Evolutionary conservation across 805 yeast species (phyloP).

Genomic region (Cyberlindnera samutprakarnensis): DNA sequence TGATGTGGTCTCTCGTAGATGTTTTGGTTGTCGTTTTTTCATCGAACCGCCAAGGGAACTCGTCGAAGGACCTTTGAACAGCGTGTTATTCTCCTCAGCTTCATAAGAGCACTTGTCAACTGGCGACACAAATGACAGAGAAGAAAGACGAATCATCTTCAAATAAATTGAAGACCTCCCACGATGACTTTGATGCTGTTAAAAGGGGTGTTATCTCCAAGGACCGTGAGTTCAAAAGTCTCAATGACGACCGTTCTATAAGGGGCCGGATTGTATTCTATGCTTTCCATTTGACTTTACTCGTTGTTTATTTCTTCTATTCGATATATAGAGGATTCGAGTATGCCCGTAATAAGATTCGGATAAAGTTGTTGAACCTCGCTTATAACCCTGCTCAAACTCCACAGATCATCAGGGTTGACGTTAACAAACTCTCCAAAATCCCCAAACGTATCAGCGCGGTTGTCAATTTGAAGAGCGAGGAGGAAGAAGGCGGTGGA

Average conservation of each 20-base stretch:
- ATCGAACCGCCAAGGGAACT: too few relatives aligned
- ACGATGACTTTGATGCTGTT: background rate
- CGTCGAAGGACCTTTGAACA: too few relatives aligned
- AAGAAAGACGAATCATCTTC: too few relatives aligned
- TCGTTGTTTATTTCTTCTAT: conserved; percentile 46
- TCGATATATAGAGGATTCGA: conserved; percentile 48
- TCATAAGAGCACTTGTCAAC: too few relatives aligned
- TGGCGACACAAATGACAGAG: background rate
- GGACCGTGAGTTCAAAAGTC: background rate
- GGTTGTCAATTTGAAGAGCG: conserved; percentile 64
- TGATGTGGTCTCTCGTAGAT: too few relatives aligned
- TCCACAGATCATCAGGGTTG: conserved; percentile 82
- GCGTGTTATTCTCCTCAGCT: too few relatives aligned
- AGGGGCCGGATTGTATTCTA: conserved; percentile 12
- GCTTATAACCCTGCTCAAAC: conserved; percentile 67
- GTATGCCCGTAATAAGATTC: conserved; percentile 41
- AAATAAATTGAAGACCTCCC: too few relatives aligned
- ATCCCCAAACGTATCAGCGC: conserved; percentile 73
- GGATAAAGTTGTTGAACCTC: conserved; percentile 50
- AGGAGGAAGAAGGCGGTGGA: conserved; percentile 86
- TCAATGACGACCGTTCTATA: conserved; percentile 1
- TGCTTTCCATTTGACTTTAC: conserved; percentile 25
- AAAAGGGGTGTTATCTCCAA: background rate
- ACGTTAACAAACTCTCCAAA: conserved; percentile 64
- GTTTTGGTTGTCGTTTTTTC: too few relatives aligned